Percentiles rank a stretch among this genome's conserved stretches.
Conservation (phyloP, 2,329 filamentous ascomycete genomes). For the Trichocomaceae sp. region DNA sequence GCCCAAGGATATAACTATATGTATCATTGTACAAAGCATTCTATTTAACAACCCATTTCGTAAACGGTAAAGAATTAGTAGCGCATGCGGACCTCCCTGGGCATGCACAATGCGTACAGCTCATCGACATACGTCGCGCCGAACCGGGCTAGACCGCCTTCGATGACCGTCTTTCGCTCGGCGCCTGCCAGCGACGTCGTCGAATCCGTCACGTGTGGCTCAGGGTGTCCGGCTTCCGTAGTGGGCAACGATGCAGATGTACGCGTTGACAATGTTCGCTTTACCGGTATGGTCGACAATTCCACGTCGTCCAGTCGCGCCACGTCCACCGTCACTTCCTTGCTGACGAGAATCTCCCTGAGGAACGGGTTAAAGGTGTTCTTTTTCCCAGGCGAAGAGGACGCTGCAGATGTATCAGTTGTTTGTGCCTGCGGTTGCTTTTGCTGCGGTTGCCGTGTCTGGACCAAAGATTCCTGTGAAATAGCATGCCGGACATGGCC, state of each 20-base stretch:
- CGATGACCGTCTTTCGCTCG: constrained; percentile 7
- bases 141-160: constrained; percentile 3
- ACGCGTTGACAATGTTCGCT: not conserved
- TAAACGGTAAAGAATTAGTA: too few species aligned
- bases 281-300: not conserved
- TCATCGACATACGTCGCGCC: constrained; percentile 11
- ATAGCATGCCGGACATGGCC: not conserved
- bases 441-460: not conserved
- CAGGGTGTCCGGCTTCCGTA: not conserved
- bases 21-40: too few species aligned
- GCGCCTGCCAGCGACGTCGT: not conserved
- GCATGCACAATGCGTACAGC: constrained; percentile 10
- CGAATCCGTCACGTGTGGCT: not conserved
- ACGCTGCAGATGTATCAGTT: not conserved
- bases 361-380: not conserved
- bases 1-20: too few species aligned
- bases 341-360: constrained; percentile 11
- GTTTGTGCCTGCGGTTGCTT: not conserved
- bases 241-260: not conserved
- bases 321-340: constrained; percentile 11
- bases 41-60: too few species aligned
- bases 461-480: constrained; percentile 10
- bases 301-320: constrained; percentile 9
- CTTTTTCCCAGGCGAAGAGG: not conserved
- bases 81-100: constrained; percentile 7